phyloP scores from a whole-genome alignment of 257 asterid genomes.

The Scutellaria baicalensis region DNA sequence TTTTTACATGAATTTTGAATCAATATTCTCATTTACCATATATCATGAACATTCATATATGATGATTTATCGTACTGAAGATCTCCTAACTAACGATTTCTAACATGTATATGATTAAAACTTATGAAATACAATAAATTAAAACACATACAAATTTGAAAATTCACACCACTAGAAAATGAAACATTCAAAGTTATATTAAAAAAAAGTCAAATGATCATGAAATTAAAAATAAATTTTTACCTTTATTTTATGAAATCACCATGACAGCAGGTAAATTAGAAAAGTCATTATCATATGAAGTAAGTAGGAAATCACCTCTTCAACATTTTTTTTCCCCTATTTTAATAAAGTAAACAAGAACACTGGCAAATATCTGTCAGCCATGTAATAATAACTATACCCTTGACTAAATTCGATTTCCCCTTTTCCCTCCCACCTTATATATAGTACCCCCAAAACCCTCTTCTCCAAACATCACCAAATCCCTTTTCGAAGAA shows the following conservation, averaged over 20 bases:
- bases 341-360: neutral
- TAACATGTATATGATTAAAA: no score
- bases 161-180: no score
- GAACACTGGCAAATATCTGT: slow-evolving; percentile 55
- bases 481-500: neutral
- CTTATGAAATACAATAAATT: no score
- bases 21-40: no score
- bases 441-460: neutral
- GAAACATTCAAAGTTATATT: no score
- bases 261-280: slow-evolving; percentile 5
- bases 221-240: neutral
- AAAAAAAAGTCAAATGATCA: no score
- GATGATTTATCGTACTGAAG: no score
- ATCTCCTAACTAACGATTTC: no score
- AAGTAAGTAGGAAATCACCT: slow-evolving; percentile 2
- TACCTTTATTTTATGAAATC: neutral
- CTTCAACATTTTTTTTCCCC: neutral
- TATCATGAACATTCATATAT: no score
- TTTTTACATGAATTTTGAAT: no score
- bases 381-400: slow-evolving; percentile 42
- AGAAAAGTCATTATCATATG: slow-evolving; percentile 33
- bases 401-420: slow-evolving; percentile 28
- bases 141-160: no score
- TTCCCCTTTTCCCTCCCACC: neutral
- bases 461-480: slow-evolving; percentile 25